phyloP scores from a whole-genome alignment of 257 asterid species.

The Fraxinus anomala region DNA sequence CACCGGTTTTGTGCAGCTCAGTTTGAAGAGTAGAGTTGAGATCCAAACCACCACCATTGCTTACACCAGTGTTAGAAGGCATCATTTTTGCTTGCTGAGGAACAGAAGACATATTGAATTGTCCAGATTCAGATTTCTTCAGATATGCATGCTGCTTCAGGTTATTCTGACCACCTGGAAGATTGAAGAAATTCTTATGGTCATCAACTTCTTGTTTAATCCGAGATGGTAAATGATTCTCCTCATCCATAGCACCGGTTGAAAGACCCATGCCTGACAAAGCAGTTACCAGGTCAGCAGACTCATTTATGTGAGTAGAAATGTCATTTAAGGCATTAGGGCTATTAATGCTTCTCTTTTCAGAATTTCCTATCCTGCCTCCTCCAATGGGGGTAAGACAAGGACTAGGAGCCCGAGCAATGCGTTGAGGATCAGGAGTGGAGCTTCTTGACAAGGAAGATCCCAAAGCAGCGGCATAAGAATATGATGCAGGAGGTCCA shows the following conservation, averaged over 20 bases:
- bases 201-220: conserved; percentile 40
- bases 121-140: conserved; percentile 38
- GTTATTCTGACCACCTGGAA: conserved; percentile 43
- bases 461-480: conserved; percentile 59
- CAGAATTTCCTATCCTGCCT: conserved; percentile 46
- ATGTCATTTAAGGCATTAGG: conserved; percentile 40
- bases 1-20: neutral
- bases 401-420: conserved; percentile 66
- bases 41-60: neutral
- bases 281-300: conserved; percentile 57
- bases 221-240: conserved; percentile 39
- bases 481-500: conserved; percentile 44
- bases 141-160: conserved; percentile 35
- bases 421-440: conserved; percentile 61
- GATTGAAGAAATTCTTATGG: conserved; percentile 32
- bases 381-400: conserved; percentile 49
- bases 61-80: neutral
- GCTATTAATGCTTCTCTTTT: conserved; percentile 35
- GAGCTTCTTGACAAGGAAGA: conserved; percentile 60
- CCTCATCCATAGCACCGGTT: conserved; percentile 44
- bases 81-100: conserved; percentile 3
- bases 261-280: conserved; percentile 70
- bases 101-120: conserved; percentile 24
- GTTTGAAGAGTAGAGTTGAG: neutral
- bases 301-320: conserved; percentile 42